Base-by-base conservation (phyloP, 2,329 filamentous ascomycete genomes). In the Leptographium galeiforme region DNA sequence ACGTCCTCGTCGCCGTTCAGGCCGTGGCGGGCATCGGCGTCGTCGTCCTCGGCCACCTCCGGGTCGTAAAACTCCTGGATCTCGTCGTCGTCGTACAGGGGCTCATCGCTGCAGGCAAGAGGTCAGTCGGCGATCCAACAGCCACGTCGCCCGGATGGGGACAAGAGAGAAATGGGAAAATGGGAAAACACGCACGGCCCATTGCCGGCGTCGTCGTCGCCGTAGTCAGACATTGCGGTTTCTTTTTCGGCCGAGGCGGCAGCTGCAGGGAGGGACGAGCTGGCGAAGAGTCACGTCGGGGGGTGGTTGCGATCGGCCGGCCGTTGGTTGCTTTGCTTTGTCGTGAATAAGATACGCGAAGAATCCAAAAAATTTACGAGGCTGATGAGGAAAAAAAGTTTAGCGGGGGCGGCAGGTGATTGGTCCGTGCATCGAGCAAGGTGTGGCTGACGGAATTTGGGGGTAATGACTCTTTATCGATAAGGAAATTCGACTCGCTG, bases 21-120 rank as follows among this genome's bases (percentile, higher is more conserved):
- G 52, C 78, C 76, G 50, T 79, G 75, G 49, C 79, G 75, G 53
- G 74, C 75, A 32, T 32, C 73, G 30, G 76, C 75, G 16, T 76
- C 75, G 51, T 78, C 76, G 49, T 79, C 75, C 56, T 81, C 75
- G 55, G 74, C 71, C 52, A 72, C 69, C 54, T 74, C 72, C 40
- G 71, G 69, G 61, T 82, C 79, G 64, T 78, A 81, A 64, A 72
- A 76, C 57, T 81, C 77, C 61, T 74, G 72, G 60, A 75, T 74
- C 55, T 83, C 80, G 52, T 85, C 82, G 56, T 89, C 84, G 59
- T 90, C 82, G 72, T 81, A 85, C 63, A 81, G 78, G 63, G 85
- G 80, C 69, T 84, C 80, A 63, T 85, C 83, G 61, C 81, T 85
- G 63, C 19, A 58, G 57, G 25, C 25, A 50, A 55, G 55, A 60